Conservation (phyloP, 106 monocot genomes). For the Dendrobium huoshanense region DNA sequence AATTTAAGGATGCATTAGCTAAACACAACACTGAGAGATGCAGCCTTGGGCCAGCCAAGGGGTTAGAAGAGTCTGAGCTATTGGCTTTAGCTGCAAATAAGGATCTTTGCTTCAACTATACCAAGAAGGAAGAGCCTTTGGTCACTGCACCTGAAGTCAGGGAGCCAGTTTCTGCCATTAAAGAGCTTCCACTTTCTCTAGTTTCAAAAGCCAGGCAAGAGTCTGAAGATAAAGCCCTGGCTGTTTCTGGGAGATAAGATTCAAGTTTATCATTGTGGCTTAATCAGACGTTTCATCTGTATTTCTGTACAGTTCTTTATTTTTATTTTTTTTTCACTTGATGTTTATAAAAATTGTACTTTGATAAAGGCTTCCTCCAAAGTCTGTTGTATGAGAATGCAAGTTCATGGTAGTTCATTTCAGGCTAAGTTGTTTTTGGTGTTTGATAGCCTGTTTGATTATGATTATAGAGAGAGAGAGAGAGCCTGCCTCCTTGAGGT, state of each 20-base stretch:
- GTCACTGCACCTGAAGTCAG: neutral
- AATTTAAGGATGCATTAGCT: conserved; percentile 49
- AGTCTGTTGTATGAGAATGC: too few relatives aligned
- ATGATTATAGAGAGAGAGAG: too few relatives aligned
- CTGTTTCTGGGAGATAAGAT: neutral
- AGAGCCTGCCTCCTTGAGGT: too few relatives aligned
- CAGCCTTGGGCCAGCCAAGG: conserved; percentile 34
- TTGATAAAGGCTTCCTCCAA: too few relatives aligned
- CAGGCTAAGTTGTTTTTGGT: neutral
- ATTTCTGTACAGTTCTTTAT: neutral
- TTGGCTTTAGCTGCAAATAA: conserved; percentile 31
- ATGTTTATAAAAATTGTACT: too few relatives aligned
- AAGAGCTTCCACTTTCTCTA: neutral
- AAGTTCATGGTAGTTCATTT: neutral
- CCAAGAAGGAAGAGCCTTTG: neutral
- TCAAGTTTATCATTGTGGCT: neutral
- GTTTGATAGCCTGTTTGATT: too few relatives aligned
- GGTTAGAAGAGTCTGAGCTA: conserved; percentile 42
- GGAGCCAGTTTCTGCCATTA: neutral
- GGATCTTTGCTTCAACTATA: conserved; percentile 1
- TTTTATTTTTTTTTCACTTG: neutral
- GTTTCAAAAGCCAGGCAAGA: neutral
- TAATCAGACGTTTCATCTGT: neutral
- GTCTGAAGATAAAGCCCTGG: neutral
- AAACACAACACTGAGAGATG: conserved; percentile 32